A percentile compares a stretch with the other conserved stretches of the same genome.
phyloP scores from a whole-genome alignment of 2,329 filamentous ascomycete species.

The Diaporthe citrichinensis region DNA sequence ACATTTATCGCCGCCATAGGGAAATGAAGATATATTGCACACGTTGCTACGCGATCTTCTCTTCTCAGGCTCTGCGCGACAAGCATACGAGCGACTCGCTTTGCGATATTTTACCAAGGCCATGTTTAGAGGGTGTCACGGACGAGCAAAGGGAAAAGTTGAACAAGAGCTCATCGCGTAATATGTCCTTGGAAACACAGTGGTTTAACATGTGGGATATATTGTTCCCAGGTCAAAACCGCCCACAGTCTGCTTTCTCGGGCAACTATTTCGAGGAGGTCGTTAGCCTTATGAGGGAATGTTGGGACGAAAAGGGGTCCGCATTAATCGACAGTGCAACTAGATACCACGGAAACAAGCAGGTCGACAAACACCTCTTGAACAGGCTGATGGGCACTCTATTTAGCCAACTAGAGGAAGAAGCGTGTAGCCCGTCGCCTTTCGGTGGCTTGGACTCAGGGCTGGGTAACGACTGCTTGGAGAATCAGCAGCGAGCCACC shows the following conservation, averaged over 20 bases:
- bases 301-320: neutral
- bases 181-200: neutral
- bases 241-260: neutral
- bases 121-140: neutral
- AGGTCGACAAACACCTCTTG: neutral
- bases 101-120: no score
- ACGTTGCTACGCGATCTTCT: no score
- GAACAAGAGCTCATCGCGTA: neutral
- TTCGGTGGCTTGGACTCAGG: neutral
- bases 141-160: neutral
- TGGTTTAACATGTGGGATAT: neutral
- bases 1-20: neutral
- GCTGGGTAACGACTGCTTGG: no score
- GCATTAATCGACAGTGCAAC: neutral
- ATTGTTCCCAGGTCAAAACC: neutral
- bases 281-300: neutral
- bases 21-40: no score
- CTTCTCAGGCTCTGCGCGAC: no score
- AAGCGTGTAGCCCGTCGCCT: neutral
- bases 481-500: no score
- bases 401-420: neutral
- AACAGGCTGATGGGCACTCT: neutral
- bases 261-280: neutral
- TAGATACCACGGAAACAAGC: no score
- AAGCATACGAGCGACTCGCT: no score